Evolutionary conservation across 164 flowering plant species (phyloP), one percentile per base, ranked within the genome.

Genomic region (Euptelea pleiosperma): DNA sequence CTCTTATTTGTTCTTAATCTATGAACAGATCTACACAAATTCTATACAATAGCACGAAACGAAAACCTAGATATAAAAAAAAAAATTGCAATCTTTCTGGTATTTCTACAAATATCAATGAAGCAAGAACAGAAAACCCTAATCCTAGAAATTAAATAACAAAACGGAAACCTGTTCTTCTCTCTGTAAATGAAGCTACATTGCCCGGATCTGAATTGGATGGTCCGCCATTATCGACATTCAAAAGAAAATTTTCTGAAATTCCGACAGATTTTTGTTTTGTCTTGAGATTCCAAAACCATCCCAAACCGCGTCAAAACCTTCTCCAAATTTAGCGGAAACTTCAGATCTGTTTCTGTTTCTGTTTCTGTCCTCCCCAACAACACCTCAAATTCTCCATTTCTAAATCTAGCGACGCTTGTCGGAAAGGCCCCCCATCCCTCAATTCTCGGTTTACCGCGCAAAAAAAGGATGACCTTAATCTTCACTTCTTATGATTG

Each of bases 391-490:
- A n/a, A n/a, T n/a, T n/a, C n/a, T n/a, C n/a, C n/a, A n/a, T n/a
- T n/a, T n/a, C n/a, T n/a, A n/a, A n/a, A n/a, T n/a, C n/a, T n/a
- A n/a, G n/a, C n/a, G n/a, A n/a, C n/a, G n/a, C n/a, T n/a, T n/a
- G n/a, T n/a, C n/a, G n/a, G n/a, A n/a, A n/a, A n/a, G n/a, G n/a
- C n/a, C n/a, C n/a, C n/a, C n/a, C n/a, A n/a, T 29, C 3, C 28
- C 33, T 57, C 24, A 41, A 57, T 26, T 30, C 60, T 25, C 48
- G 50, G 60, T 29, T 56, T 28, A 40, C 60, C 60, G 44, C 18
- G 50, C 49, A 42, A 48, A 48, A n/a, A n/a, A n/a, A n/a, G n/a
- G n/a, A n/a, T n/a, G n/a, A n/a, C n/a, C n/a, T n/a, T n/a, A n/a
- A n/a, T 48, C 21, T 14, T 15, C n/a, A 5, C 22, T 24, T 48